Evolutionary conservation across 192 early-diverging fungal species (phyloP).

Genomic region (Mortierella antarctica): DNA sequence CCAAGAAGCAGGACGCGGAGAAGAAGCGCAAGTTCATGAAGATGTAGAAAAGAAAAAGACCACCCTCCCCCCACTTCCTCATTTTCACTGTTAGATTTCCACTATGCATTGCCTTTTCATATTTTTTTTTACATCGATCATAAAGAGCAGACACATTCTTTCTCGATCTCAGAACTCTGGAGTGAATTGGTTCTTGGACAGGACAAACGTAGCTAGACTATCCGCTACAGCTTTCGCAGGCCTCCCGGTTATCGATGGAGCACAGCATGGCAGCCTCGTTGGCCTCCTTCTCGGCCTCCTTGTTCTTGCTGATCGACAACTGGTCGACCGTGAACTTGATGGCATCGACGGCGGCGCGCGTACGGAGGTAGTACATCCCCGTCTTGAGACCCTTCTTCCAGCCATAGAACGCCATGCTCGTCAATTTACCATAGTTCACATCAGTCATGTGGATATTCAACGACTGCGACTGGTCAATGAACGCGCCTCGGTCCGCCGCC

Average conservation of each 20-base stretch:
- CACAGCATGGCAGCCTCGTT: constrained; percentile 81
- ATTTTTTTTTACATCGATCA: background rate
- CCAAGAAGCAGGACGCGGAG: constrained; percentile 59
- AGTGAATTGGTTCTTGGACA: too few relatives aligned
- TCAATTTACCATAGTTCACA: constrained; percentile 93
- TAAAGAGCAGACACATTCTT: too few relatives aligned
- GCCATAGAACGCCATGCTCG: constrained; percentile 98
- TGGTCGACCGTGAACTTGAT: constrained; percentile 98
- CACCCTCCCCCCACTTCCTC: background rate
- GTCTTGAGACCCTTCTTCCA: constrained; percentile 99
- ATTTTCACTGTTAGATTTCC: constrained; percentile 1
- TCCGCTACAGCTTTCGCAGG: constrained; percentile 90
- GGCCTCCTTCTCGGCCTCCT: constrained; percentile 60
- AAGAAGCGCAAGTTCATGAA: constrained; percentile 84
- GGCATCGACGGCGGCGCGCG: constrained; percentile 94
- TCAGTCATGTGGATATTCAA: constrained; percentile 97
- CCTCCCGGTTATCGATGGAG: constrained; percentile 93
- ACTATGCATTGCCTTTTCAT: background rate
- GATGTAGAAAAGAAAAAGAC: constrained; percentile 32
- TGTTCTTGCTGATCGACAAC: constrained; percentile 68
- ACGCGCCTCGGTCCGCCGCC: constrained; percentile 97
- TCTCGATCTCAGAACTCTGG: too few relatives aligned
- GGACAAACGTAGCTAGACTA: constrained; percentile 21
- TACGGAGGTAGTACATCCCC: constrained; percentile 98
- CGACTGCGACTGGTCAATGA: constrained; percentile 96